Conservation (phyloP, 108 stramenopile genomes). For the Skeletonema potamos region DNA sequence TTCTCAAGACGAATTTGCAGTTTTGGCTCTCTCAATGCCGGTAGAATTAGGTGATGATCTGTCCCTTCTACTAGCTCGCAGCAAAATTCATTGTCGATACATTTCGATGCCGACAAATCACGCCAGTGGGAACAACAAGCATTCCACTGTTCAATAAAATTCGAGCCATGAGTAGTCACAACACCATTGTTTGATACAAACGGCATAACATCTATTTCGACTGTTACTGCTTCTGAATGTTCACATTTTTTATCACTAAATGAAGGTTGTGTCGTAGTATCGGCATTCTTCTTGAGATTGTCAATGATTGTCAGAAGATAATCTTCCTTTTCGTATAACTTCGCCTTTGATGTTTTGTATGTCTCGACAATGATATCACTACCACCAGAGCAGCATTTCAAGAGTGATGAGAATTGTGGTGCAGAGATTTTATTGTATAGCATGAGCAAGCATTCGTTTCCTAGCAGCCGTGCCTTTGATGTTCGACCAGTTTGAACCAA, state of each 20-base stretch:
- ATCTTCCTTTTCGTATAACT: not conserved
- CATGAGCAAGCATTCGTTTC: not conserved
- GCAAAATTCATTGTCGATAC: slow-evolving; percentile 7
- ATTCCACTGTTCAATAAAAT: slow-evolving; percentile 19
- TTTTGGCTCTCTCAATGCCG: slow-evolving; percentile 38
- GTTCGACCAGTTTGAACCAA: not conserved
- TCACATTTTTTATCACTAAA: not conserved
- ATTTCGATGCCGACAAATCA: slow-evolving; percentile 15
- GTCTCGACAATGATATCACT: not conserved
- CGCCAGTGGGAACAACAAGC: slow-evolving; percentile 32
- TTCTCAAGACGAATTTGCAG: slow-evolving; percentile 12
- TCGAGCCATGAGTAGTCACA: not conserved
- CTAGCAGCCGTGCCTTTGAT: not conserved
- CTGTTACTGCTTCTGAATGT: not conserved
- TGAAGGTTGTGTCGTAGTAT: not conserved
- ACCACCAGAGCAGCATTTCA: not conserved
- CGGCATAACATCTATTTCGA: not conserved
- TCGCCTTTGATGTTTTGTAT: not conserved
- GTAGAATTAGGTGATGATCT: slow-evolving; percentile 32
- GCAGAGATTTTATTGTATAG: not conserved
- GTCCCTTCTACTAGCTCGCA: slow-evolving; percentile 23
- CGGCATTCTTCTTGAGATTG: not conserved
- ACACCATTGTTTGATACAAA: not conserved
- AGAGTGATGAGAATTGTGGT: not conserved
- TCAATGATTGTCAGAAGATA: not conserved